Evolutionary conservation across 2,329 filamentous ascomycete genomes (phyloP).

Genomic region (Boeremia exigua): DNA sequence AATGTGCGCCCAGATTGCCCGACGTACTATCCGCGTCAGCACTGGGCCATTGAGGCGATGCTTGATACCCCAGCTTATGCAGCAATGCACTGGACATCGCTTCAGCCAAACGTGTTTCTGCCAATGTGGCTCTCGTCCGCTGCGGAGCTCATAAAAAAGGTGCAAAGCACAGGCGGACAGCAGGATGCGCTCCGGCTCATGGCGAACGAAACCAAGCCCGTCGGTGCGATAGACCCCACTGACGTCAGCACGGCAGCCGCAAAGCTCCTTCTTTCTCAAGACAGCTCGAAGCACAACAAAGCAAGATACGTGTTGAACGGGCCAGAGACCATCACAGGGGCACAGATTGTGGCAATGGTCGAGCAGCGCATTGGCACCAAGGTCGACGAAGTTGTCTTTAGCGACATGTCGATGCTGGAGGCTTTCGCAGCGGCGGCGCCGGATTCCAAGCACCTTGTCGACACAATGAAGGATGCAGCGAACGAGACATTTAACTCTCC

Average conservation of each 20-base stretch:
- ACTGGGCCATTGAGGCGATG: conserved; percentile 26
- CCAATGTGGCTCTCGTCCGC: conserved; percentile 1
- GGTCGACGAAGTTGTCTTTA: conserved; percentile 17
- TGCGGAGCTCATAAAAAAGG: conserved; percentile 13
- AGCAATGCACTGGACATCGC: conserved; percentile 18
- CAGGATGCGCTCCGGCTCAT: conserved; percentile 15
- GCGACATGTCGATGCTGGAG: conserved; percentile 17
- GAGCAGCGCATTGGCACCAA: conserved; percentile 20
- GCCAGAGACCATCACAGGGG: conserved; percentile 21
- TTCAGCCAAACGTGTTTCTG: conserved; percentile 21
- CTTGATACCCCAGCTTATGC: conserved; percentile 14
- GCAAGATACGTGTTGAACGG: conserved; percentile 24
- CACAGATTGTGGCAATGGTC: conserved; percentile 19
- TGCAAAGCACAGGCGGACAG: no score
- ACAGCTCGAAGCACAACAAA: conserved; percentile 18
- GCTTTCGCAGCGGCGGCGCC: background rate
- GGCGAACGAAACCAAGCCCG: background rate
- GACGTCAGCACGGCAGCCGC: conserved; percentile 26
- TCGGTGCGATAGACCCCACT: conserved; percentile 22
- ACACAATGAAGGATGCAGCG: no score
- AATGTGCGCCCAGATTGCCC: conserved; percentile 15
- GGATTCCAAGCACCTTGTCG: no score
- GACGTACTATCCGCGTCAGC: conserved; percentile 21
- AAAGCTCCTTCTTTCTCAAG: conserved; percentile 16
- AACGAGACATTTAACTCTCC: no score